phyloP scores from a whole-genome alignment of 108 stramenopile species.

The Cyclotella cryptica region DNA sequence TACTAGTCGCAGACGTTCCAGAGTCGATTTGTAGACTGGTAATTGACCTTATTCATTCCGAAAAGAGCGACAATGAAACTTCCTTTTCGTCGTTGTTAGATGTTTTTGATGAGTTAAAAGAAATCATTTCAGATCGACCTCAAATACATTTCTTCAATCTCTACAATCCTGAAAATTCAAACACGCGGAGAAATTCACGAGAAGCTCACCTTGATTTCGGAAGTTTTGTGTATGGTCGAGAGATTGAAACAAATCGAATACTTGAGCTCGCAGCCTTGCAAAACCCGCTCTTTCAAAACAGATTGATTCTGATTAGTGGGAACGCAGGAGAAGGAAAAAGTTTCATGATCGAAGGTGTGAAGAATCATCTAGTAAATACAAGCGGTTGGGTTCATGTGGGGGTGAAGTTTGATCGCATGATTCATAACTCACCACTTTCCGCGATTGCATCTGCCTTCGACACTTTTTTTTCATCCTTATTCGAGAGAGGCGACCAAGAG shows the following conservation, averaged over 20 bases:
- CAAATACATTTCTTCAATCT: background rate
- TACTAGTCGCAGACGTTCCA: background rate
- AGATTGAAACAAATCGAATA: background rate
- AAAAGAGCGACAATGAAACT: background rate
- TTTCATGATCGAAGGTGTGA: background rate
- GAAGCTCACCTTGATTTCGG: constrained; percentile 12
- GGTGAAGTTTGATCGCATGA: constrained; percentile 7
- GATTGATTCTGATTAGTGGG: background rate
- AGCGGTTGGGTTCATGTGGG: constrained; percentile 6
- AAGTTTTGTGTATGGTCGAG: background rate
- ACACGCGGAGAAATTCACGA: too few relatives aligned
- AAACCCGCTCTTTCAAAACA: background rate
- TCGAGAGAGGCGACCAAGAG: background rate
- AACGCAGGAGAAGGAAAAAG: background rate
- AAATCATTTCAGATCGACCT: background rate
- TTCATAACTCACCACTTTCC: constrained; percentile 11
- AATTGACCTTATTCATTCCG: background rate
- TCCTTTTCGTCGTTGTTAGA: background rate
- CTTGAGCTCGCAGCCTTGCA: background rate
- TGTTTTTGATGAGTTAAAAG: background rate
- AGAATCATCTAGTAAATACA: background rate
- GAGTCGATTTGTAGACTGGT: background rate
- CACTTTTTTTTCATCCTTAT: background rate
- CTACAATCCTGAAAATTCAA: background rate
- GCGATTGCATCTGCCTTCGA: constrained; percentile 15